Percentiles rank a stretch among this genome's conserved stretches.
These are phyloP conservation scores for Apostasia ramifera DNA, from an alignment of 106 monocot genomes.

Conservation along the genomic window DNA sequence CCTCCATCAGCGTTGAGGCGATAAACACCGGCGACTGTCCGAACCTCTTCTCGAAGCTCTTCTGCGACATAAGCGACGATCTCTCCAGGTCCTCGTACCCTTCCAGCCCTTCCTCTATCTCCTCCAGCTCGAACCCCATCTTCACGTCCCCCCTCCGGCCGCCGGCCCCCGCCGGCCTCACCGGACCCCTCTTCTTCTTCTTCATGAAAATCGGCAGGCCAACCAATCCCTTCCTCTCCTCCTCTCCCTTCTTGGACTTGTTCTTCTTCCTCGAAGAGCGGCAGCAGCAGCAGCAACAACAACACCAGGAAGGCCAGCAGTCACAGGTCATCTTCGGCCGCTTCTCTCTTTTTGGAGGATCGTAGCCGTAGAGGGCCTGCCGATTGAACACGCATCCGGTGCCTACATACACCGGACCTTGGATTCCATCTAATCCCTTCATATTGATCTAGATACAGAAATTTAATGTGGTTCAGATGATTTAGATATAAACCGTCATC, in stretches of 20 bases:
- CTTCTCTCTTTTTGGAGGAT: slow-evolving; percentile 61
- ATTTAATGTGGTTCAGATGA: background rate
- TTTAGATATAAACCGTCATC: too few relatives aligned
- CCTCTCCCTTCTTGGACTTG: slow-evolving; percentile 29
- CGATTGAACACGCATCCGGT: slow-evolving; percentile 88
- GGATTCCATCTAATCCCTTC: slow-evolving; percentile 88
- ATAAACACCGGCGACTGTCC: slow-evolving; percentile 97
- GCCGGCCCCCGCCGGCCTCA: slow-evolving; percentile 14
- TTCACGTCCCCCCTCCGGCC: slow-evolving; percentile 34
- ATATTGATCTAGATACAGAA: slow-evolving; percentile 66
- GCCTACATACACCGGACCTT: slow-evolving; percentile 90
- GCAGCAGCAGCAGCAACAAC: slow-evolving; percentile 54
- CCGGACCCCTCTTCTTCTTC: slow-evolving; percentile 33
- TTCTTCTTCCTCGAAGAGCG: slow-evolving; percentile 36
- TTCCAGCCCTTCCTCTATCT: slow-evolving; percentile 91
- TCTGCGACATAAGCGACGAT: slow-evolving; percentile 90
- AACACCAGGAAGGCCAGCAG: slow-evolving; percentile 96
- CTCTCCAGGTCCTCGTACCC: slow-evolving; percentile 86
- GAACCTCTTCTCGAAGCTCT: slow-evolving; percentile 91
- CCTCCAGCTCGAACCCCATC: slow-evolving; percentile 60
- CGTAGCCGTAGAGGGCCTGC: slow-evolving; percentile 84
- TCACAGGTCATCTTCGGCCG: slow-evolving; percentile 85
- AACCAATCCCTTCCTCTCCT: slow-evolving; percentile 8
- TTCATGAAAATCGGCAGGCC: slow-evolving; percentile 17
- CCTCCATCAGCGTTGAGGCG: slow-evolving; percentile 78